Base-by-base conservation (phyloP, 768 basidiomycete species). In the Phaffia australis region DNA sequence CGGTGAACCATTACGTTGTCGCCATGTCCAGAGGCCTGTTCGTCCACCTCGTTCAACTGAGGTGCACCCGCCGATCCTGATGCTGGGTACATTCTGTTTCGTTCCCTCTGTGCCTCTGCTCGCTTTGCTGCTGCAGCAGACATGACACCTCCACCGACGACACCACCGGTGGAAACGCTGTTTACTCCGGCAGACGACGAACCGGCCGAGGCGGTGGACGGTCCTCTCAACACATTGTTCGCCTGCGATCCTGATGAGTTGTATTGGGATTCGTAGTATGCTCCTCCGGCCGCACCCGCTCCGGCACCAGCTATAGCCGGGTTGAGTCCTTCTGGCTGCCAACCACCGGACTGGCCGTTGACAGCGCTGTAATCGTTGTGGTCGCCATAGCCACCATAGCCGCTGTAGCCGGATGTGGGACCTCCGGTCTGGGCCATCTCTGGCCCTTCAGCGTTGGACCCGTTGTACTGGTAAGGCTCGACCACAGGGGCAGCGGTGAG, bases 341-440 rank as follows among this genome's bases (percentile, higher is more conserved):
- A 58, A 21, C 56, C 64, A 14, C 64, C 60, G 27, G 52, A 51
- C 25, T 4, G 30, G 52, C n/a, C 49, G 14, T 4, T 32, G 21
- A 42, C 63, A 35, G 58, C 35, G 8, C 42, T 49, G 23, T 49
- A 48, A 5, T 46, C 46, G 59, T 27, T 25, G 46, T 60, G 14
- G 42, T 46, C 59, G 3, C 56, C 56, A 56, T 25, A 27, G 42
- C 59, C 59, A 2, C 56, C 56, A 56, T 25, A 14, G 23, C 3
- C 11, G 30, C 32, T 19, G 30, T 14, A 52, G 29, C 5, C 46
- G 52, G 56, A 21, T 46, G 47, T 56, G 66, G 50, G 62, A 30
- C 48, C 56, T 47, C 56, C 56, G n/a, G 65, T 60, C 47, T 67
- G 55, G 21, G 66, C 25, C 66, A 67, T 67, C 60, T 67, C 66